Base-by-base conservation (phyloP, 805 yeast genomes). In the Lipomyces yamanashiensis region DNA sequence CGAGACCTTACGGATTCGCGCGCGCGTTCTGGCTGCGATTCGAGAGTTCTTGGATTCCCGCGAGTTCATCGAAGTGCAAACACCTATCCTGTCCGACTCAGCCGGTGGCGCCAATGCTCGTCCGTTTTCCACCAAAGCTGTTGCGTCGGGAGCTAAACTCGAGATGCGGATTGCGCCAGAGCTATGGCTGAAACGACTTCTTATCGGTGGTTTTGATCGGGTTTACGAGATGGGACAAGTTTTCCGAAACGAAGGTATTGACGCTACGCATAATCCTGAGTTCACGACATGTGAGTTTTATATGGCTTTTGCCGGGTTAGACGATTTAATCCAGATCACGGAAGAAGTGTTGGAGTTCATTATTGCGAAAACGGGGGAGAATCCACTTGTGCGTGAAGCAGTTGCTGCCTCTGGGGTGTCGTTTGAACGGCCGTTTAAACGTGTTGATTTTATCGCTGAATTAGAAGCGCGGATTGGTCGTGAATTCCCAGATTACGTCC, bases 211-310 rank as follows among this genome's bases (percentile, higher is more conserved):
- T 1, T 85, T 92, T 71, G 96, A 92, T 69, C 85, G 84, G 68
- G 87, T 95, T 1, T 95, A 84, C 75, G 98, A 95, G 72, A 84
- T 95, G 58, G 98, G 98, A 0, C 82, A 84, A 58, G 86, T 82
- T 52, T 95, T 92, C 75, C 81, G 99, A 71, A 95, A 95, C 72
- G 99, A 95, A 36, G 98, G 98, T 79, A 92, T 95, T 68, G 99
- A 93, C 79, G 86, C 89, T 92, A 93, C 98, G 68, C 99, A 93
- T 80, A 93, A 93, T 84, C 98, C 98, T 63, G 99, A 93, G 81
- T 93, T 93, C 81, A 93, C 98, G 73, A 93, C 98, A 63, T 93
- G 98, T 84, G 99, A 93, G 81, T 93, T 93, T 80, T 93, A 93
- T 79, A 92, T 92, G 82, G 98, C 98, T 50, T 93, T 90, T 74